phyloP scores from a whole-genome alignment of 495 filamentous ascomycete species.

The Penicillium longicatenatum region DNA sequence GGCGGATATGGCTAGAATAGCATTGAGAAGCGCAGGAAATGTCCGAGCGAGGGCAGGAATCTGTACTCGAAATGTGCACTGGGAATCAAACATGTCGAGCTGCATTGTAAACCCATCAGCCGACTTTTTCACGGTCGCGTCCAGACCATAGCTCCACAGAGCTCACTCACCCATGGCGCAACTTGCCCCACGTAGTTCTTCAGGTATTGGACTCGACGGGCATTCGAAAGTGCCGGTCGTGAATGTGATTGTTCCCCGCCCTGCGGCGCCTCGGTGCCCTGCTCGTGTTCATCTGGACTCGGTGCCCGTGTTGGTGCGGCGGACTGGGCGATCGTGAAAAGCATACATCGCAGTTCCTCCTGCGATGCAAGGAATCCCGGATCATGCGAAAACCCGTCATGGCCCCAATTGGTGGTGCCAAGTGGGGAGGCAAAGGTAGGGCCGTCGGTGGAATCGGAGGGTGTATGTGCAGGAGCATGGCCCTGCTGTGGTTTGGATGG shows the following conservation, averaged over 20 bases:
- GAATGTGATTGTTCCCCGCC: slow-evolving; percentile 11
- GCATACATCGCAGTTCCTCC: slow-evolving; percentile 40
- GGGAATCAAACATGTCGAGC: slow-evolving; percentile 55
- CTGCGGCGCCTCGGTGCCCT: slow-evolving; percentile 1
- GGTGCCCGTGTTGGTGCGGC: slow-evolving; percentile 31
- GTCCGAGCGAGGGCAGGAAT: slow-evolving; percentile 39
- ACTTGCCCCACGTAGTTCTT: slow-evolving; percentile 49
- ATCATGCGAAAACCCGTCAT: slow-evolving; percentile 40
- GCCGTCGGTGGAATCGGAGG: slow-evolving; percentile 24
- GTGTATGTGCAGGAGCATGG: slow-evolving; percentile 17
- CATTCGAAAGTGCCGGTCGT: slow-evolving; percentile 28
- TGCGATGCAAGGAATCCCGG: slow-evolving; percentile 41
- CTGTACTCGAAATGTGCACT: slow-evolving; percentile 43
- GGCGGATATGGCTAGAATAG: slow-evolving; percentile 45
- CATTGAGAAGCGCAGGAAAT: slow-evolving; percentile 42
- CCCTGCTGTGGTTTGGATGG: neutral
- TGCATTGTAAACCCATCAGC: slow-evolving; percentile 12
- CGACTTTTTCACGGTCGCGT: neutral
- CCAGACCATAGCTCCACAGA: neutral
- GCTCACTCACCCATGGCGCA: slow-evolving; percentile 41
- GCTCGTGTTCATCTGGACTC: slow-evolving; percentile 19
- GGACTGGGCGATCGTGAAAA: slow-evolving; percentile 40
- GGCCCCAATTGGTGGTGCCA: slow-evolving; percentile 30
- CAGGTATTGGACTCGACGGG: slow-evolving; percentile 38
- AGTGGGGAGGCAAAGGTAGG: slow-evolving; percentile 26